phyloP scores from a whole-genome alignment of 495 filamentous ascomycete species.

The Aspergillus bertholletiae region DNA sequence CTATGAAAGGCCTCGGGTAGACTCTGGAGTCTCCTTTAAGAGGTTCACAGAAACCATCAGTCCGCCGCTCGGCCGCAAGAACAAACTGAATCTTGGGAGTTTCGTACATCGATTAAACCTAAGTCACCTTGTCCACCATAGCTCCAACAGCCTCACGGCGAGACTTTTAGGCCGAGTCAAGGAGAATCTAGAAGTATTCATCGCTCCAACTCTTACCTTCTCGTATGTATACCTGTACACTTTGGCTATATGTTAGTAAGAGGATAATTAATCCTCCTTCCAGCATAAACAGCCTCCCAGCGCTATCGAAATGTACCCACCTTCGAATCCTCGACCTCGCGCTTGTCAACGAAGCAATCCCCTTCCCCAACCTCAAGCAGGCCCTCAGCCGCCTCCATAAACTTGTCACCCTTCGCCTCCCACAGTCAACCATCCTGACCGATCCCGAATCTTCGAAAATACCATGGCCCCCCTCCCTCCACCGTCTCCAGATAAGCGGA shows the following conservation, averaged over 20 bases:
- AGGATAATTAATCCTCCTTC: not conserved
- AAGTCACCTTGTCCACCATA: conserved; percentile 59
- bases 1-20: conserved; percentile 51
- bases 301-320: conserved; percentile 57
- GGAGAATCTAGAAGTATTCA: conserved; percentile 53
- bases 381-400: conserved; percentile 46
- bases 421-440: conserved; percentile 43
- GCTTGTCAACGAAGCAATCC: conserved; percentile 53
- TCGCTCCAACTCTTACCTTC: conserved; percentile 65
- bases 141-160: conserved; percentile 61
- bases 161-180: conserved; percentile 60
- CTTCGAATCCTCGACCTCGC: conserved; percentile 56
- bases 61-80: conserved; percentile 57
- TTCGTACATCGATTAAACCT: conserved; percentile 59
- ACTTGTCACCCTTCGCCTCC: conserved; percentile 52
- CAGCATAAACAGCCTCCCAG: conserved; percentile 59
- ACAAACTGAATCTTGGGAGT: conserved; percentile 49
- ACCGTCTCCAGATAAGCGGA: conserved; percentile 25
- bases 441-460: conserved; percentile 5
- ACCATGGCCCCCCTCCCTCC: conserved; percentile 19
- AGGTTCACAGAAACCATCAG: conserved; percentile 61
- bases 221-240: conserved; percentile 37
- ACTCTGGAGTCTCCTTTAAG: conserved; percentile 49
- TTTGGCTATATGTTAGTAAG: no score
- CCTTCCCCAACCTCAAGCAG: conserved; percentile 49